phyloP scores from a whole-genome alignment of 257 asterid species.

The Ophiorrhiza pumila region DNA sequence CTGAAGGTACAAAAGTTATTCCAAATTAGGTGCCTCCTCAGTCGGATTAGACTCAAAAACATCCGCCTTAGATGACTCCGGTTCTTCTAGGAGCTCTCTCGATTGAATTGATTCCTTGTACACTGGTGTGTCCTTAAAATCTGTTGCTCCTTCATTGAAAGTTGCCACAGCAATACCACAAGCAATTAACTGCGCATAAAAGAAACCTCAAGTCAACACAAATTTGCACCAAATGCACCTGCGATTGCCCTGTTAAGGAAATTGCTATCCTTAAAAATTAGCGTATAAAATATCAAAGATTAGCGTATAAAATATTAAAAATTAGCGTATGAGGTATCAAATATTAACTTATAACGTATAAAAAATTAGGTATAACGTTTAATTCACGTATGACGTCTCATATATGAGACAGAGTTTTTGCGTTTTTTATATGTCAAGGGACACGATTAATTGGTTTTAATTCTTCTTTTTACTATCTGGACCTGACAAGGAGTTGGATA shows the following conservation, averaged over 20 bases:
- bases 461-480: background rate
- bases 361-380: too few relatives aligned
- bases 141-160: conserved; percentile 85
- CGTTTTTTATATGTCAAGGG: too few relatives aligned
- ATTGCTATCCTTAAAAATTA: background rate
- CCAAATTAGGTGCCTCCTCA: conserved; percentile 83
- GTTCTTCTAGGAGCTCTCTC: conserved; percentile 59
- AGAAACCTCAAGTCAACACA: conserved; percentile 2
- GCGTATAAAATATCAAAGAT: too few relatives aligned
- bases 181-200: conserved; percentile 53
- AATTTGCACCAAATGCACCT: background rate
- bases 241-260: background rate
- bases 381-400: too few relatives aligned
- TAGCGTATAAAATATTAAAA: too few relatives aligned
- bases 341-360: too few relatives aligned
- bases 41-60: conserved; percentile 95
- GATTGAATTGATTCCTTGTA: conserved; percentile 87
- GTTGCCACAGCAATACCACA: conserved; percentile 83
- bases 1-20: conserved; percentile 30
- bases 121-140: conserved; percentile 78
- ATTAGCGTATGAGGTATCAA: too few relatives aligned
- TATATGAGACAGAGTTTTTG: too few relatives aligned
- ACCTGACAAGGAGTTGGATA: background rate
- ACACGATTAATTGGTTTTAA: background rate
- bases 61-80: conserved; percentile 66